A percentile compares a stretch with the other conserved stretches of the same genome.
These are phyloP conservation scores for Saccharomycopsis hybrid DNA, from an alignment of 1,139 yeast genomes.

Conservation along the genomic window DNA sequence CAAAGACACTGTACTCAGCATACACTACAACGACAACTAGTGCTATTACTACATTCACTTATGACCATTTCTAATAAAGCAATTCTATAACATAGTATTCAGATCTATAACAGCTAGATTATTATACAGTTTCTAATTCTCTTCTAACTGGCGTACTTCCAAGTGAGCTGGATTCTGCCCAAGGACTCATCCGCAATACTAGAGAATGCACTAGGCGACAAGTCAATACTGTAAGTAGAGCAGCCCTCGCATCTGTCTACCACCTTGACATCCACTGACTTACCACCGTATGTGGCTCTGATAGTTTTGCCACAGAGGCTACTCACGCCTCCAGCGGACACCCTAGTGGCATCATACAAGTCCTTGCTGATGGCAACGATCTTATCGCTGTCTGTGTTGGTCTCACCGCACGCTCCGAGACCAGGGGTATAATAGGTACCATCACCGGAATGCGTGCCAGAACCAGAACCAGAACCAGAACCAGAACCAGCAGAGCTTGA, in stretches of 20 bases:
- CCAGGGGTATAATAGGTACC: constrained; percentile 54
- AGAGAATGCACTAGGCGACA: constrained; percentile 47
- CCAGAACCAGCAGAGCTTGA: not conserved
- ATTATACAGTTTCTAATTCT: no score
- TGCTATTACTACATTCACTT: no score
- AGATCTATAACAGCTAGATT: no score
- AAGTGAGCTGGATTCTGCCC: constrained; percentile 42
- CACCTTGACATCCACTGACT: constrained; percentile 43
- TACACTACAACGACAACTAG: no score
- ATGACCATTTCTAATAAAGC: no score
- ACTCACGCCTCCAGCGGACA: not conserved
- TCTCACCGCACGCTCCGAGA: constrained; percentile 56
- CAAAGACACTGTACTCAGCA: no score
- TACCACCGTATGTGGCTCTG: constrained; percentile 36
- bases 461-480: constrained; percentile 5
- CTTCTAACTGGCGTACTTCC: constrained; percentile 33
- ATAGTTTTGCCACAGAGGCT: constrained; percentile 41
- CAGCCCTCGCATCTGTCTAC: constrained; percentile 51
- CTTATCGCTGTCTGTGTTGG: constrained; percentile 41
- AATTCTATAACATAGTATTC: no score
- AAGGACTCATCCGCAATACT: constrained; percentile 37
- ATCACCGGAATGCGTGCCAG: constrained; percentile 34
- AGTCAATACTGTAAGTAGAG: constrained; percentile 39
- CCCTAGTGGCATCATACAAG: constrained; percentile 6
- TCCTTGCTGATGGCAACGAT: constrained; percentile 28